Evolutionary conservation across 2,329 filamentous ascomycete genomes (phyloP).

Genomic region (Tolypocladium nubicola): DNA sequence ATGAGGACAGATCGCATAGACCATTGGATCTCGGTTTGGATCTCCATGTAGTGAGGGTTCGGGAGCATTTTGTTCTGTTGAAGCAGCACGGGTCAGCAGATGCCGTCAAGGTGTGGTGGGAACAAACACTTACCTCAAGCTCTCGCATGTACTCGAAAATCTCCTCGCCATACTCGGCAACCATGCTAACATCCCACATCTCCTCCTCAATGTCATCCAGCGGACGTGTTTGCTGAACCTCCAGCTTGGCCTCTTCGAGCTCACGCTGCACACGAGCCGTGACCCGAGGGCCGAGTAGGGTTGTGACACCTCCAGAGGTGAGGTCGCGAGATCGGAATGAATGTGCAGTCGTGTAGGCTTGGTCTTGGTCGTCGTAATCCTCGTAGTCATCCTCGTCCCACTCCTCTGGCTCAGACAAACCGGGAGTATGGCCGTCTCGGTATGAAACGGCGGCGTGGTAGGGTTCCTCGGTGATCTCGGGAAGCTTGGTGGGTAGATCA

Average conservation of each 20-base stretch:
- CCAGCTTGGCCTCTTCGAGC: constrained; percentile 51
- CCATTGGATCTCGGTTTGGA: constrained; percentile 96
- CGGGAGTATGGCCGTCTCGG: constrained; percentile 13
- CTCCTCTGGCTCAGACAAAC: constrained; percentile 45
- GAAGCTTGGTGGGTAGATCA: constrained; percentile 15
- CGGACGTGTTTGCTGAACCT: constrained; percentile 59
- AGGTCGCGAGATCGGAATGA: constrained; percentile 62
- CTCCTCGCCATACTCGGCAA: constrained; percentile 90
- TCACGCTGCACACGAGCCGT: constrained; percentile 62
- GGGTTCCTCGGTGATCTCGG: constrained; percentile 20
- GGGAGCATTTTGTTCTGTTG: constrained; percentile 66
- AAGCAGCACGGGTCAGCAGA: constrained; percentile 7
- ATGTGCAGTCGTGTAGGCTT: constrained; percentile 68
- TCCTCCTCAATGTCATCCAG: constrained; percentile 79
- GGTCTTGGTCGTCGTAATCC: constrained; percentile 44
- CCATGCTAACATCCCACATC: constrained; percentile 91
- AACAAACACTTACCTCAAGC: constrained; percentile 60
- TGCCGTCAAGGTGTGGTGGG: background rate
- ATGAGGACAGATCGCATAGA: constrained; percentile 96
- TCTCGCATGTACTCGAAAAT: constrained; percentile 89
- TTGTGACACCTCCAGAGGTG: constrained; percentile 39
- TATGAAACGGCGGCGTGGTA: constrained; percentile 9
- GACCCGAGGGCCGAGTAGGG: constrained; percentile 60
- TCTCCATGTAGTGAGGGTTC: constrained; percentile 91
- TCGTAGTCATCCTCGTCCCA: constrained; percentile 75